Evolutionary conservation across 2,329 filamentous ascomycete species (phyloP).

Genomic region (Knoxdaviesia capensis): DNA sequence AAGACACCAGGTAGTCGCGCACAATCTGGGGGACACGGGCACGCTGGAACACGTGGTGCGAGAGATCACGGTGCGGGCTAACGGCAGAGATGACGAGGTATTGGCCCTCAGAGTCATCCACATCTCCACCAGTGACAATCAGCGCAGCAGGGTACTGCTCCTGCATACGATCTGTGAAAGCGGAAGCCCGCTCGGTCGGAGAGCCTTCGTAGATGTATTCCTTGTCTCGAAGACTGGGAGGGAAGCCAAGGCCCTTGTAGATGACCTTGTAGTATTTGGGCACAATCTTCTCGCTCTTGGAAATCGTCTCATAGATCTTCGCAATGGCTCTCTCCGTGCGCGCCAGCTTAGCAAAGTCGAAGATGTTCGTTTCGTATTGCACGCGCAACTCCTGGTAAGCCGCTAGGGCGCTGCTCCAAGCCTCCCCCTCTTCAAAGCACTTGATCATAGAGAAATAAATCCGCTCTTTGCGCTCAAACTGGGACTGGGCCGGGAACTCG

Average conservation of each 20-base stretch:
- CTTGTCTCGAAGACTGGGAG: constrained; percentile 62
- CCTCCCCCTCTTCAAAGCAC: constrained; percentile 82
- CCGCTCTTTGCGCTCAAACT: constrained; percentile 81
- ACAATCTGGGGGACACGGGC: constrained; percentile 67
- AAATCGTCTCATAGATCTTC: constrained; percentile 73
- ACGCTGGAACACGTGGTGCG: constrained; percentile 71
- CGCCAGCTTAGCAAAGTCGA: constrained; percentile 83
- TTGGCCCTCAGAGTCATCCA: constrained; percentile 76
- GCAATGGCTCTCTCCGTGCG: constrained; percentile 79
- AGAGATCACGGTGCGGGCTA: constrained; percentile 61
- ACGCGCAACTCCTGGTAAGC: constrained; percentile 77
- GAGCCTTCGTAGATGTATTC: constrained; percentile 81
- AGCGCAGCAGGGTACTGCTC: constrained; percentile 75
- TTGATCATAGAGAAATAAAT: constrained; percentile 93
- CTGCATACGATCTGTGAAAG: constrained; percentile 82
- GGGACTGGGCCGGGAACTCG: constrained; percentile 59
- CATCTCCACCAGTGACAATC: constrained; percentile 46
- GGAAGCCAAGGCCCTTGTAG: constrained; percentile 81
- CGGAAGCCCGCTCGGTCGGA: constrained; percentile 53
- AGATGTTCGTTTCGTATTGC: constrained; percentile 81
- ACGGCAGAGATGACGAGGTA: constrained; percentile 69
- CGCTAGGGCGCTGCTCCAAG: constrained; percentile 72
- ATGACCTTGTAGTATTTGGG: constrained; percentile 82
- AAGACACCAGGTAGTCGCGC: constrained; percentile 68
- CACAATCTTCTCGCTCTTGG: constrained; percentile 58